phyloP scores from a whole-genome alignment of 2,329 filamentous ascomycete species.

The Fusarium goolgardi region DNA sequence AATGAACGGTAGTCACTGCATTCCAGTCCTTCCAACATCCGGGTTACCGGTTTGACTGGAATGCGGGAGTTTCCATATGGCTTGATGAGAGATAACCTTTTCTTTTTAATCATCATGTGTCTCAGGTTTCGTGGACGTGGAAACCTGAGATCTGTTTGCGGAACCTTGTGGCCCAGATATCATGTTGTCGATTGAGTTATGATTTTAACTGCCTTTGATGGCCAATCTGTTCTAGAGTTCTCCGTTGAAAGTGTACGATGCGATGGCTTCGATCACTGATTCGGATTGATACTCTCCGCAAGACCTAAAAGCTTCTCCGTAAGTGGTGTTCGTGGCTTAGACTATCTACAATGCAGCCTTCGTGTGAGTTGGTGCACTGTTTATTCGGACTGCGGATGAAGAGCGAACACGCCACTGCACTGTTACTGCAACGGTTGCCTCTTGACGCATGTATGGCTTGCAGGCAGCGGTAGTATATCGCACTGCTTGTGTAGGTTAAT shows the following conservation, averaged over 20 bases:
- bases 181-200: background rate
- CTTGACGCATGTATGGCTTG: background rate
- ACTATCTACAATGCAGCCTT: background rate
- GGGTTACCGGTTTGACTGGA: background rate
- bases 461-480: background rate
- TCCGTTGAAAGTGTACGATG: rapidly evolving
- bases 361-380: constrained; percentile 8
- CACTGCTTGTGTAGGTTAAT: background rate
- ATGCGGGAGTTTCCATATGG: background rate
- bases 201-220: background rate
- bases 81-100: background rate
- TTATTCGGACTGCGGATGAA: constrained; percentile 15
- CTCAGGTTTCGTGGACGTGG: background rate
- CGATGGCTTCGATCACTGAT: background rate
- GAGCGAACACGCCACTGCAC: background rate
- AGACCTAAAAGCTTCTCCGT: background rate
- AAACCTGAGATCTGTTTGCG: background rate
- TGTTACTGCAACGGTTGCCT: background rate
- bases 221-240: background rate
- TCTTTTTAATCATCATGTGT: background rate
- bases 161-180: no score
- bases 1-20: background rate
- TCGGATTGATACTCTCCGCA: background rate
- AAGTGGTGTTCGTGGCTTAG: no score
- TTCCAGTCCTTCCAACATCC: constrained; percentile 2